phyloP scores from a whole-genome alignment of 768 basidiomycete genomes.

The Tricholoma bakamatsutake region DNA sequence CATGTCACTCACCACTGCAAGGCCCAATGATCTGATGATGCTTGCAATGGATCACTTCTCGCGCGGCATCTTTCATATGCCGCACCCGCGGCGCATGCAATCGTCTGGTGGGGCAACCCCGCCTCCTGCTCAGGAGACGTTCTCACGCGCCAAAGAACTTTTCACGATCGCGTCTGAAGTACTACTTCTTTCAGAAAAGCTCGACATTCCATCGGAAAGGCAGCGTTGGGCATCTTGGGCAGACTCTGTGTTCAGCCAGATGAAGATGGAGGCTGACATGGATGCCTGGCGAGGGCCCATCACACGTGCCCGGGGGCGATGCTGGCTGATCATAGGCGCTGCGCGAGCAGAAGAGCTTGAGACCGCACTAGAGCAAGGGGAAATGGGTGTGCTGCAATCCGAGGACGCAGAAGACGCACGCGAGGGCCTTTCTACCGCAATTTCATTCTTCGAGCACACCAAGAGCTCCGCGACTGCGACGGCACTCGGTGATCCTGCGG shows the following conservation, averaged over 20 bases:
- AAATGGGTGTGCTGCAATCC: constrained; percentile 29
- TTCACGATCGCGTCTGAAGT: constrained; percentile 61
- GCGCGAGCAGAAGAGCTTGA: constrained; percentile 53
- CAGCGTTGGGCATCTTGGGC: constrained; percentile 57
- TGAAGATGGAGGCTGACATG: constrained; percentile 55
- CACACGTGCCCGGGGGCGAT: constrained; percentile 43
- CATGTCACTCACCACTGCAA: constrained; percentile 35
- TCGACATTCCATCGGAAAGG: constrained; percentile 38
- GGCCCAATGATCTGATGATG: constrained; percentile 46
- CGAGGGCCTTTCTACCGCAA: constrained; percentile 41
- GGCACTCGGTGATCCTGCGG: constrained; percentile 11
- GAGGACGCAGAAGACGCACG: constrained; percentile 54
- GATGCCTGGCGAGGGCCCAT: constrained; percentile 44
- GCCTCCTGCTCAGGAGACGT: constrained; percentile 23
- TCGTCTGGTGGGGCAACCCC: constrained; percentile 10
- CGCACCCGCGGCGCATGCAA: constrained; percentile 34
- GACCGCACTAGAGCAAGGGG: constrained; percentile 40
- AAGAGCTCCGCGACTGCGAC: constrained; percentile 20
- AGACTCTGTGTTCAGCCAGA: constrained; percentile 55
- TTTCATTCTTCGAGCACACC: constrained; percentile 37
- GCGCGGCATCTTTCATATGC: constrained; percentile 69
- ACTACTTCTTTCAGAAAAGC: constrained; percentile 52
- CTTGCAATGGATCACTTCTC: constrained; percentile 67
- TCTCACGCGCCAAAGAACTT: constrained; percentile 54
- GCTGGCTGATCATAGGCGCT: constrained; percentile 52